Conservation (phyloP, 2,329 filamentous ascomycete species). For the Venturia asperata region DNA sequence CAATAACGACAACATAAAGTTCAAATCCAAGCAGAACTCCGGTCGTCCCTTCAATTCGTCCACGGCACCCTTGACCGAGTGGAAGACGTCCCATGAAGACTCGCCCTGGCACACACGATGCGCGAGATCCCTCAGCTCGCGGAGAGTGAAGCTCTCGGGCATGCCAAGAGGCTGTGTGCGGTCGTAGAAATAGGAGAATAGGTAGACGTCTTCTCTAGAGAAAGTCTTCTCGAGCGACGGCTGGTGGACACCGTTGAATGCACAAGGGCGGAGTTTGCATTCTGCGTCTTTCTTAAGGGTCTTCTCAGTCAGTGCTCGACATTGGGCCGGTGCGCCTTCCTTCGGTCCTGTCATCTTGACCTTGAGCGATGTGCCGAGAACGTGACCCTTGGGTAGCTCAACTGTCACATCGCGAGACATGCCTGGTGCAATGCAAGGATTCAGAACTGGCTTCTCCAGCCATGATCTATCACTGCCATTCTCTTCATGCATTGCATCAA, state of each 20-base stretch:
- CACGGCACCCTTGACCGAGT: slow-evolving; percentile 66
- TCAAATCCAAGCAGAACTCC: slow-evolving; percentile 90
- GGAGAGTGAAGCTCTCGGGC: slow-evolving; percentile 93
- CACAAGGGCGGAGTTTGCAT: slow-evolving; percentile 84
- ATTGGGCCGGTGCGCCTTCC: slow-evolving; percentile 71
- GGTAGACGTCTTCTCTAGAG: slow-evolving; percentile 81
- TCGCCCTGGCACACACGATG: slow-evolving; percentile 77
- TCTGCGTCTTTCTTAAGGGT: slow-evolving; percentile 80
- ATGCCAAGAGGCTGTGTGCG: slow-evolving; percentile 89
- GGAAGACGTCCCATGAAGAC: slow-evolving; percentile 72
- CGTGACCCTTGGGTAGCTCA: slow-evolving; percentile 58
- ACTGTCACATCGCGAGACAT: slow-evolving; percentile 69
- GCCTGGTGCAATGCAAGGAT: slow-evolving; percentile 81
- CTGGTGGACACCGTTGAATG: slow-evolving; percentile 96
- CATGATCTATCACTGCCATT: slow-evolving; percentile 51
- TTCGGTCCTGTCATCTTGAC: slow-evolving; percentile 86
- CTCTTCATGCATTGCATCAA: slow-evolving; percentile 62
- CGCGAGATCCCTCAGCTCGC: slow-evolving; percentile 81
- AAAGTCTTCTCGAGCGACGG: slow-evolving; percentile 90
- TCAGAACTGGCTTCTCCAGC: slow-evolving; percentile 63
- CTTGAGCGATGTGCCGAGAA: slow-evolving; percentile 56
- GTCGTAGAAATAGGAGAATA: slow-evolving; percentile 98
- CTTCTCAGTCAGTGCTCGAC: slow-evolving; percentile 81
- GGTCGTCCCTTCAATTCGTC: slow-evolving; percentile 74
- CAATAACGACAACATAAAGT: slow-evolving; percentile 88